These are phyloP conservation scores for Choanephora cucurbitarum DNA, from an alignment of 371 early-diverging fungal genomes.

Conservation along the genomic window DNA sequence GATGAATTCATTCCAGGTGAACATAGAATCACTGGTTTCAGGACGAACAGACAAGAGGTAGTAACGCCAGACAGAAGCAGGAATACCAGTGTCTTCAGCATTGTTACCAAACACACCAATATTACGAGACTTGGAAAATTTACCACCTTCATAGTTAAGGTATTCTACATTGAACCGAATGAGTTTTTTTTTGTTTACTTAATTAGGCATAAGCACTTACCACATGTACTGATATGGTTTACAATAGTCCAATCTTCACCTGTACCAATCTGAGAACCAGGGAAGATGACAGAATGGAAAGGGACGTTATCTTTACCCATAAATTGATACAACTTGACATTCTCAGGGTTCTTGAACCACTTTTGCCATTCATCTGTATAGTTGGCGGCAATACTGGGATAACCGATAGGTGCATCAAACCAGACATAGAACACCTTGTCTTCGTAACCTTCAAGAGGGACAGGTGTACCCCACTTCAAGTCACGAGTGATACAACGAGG, in stretches of 20 bases:
- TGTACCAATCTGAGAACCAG: constrained; percentile 88
- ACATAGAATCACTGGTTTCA: constrained; percentile 96
- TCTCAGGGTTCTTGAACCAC: constrained; percentile 98
- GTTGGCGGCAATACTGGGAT: constrained; percentile 95
- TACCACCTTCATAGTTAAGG: constrained; percentile 97
- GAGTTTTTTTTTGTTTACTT: too few species aligned
- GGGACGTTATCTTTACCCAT: constrained; percentile 99
- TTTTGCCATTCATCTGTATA: constrained; percentile 93
- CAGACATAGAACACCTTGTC: constrained; percentile 99
- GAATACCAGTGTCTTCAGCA: constrained; percentile 90
- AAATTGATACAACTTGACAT: constrained; percentile 97
- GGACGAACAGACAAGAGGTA: constrained; percentile 97
- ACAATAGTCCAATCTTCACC: constrained; percentile 90
- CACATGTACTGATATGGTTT: constrained; percentile 94
- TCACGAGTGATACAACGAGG: constrained; percentile 99
- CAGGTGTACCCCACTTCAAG: constrained; percentile 99
- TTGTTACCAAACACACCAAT: constrained; percentile 99
- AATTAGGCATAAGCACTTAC: constrained; percentile 56
- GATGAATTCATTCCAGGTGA: constrained; percentile 95
- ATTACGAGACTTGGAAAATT: constrained; percentile 98
- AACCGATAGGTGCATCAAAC: constrained; percentile 99
- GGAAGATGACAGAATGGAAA: constrained; percentile 99
- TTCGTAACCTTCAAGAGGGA: constrained; percentile 90
- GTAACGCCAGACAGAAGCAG: constrained; percentile 98
- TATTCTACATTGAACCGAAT: constrained; percentile 73